Percentiles rank a stretch among this genome's conserved stretches.
Evolutionary conservation across 1,139 yeast species (phyloP).

Genomic region (Lodderomyces metapsilosis): DNA sequence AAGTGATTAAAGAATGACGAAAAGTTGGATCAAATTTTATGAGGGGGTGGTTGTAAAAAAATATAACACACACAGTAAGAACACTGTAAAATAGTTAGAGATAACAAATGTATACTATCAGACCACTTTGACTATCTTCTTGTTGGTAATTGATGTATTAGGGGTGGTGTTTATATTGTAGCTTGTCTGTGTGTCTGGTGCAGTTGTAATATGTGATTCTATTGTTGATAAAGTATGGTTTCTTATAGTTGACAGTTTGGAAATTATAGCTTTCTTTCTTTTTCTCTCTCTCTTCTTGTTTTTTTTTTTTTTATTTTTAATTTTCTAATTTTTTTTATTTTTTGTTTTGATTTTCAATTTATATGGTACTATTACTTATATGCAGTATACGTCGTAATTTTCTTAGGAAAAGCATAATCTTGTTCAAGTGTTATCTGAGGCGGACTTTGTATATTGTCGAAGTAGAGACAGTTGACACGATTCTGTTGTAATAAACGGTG

Average conservation of each 20-base stretch:
- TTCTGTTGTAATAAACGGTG: too few species aligned
- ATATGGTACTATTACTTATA: background rate
- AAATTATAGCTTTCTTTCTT: too few species aligned
- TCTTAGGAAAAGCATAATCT: background rate
- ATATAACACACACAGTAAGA: background rate
- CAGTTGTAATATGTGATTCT: background rate
- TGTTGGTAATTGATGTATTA: background rate
- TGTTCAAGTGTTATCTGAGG: too few species aligned
- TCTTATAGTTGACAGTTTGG: constrained; percentile 1
- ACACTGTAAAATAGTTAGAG: background rate
- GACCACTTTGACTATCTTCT: background rate
- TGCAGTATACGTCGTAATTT: constrained; percentile 1
- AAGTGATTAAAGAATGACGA: constrained; percentile 3
- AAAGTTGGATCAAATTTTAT: constrained; percentile 3
- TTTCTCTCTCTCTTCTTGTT: background rate
- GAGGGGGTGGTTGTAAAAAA: background rate
- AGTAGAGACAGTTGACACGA: too few species aligned
- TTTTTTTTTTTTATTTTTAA: background rate
- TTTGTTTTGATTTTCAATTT: background rate
- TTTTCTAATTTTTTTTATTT: background rate
- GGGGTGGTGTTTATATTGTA: background rate
- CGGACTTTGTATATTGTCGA: too few species aligned
- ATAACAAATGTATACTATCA: background rate
- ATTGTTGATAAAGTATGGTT: constrained; percentile 1
- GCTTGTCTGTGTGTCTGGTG: background rate